phyloP scores from a whole-genome alignment of 371 early-diverging fungal genomes.

The Saksenaea vasiformis region DNA sequence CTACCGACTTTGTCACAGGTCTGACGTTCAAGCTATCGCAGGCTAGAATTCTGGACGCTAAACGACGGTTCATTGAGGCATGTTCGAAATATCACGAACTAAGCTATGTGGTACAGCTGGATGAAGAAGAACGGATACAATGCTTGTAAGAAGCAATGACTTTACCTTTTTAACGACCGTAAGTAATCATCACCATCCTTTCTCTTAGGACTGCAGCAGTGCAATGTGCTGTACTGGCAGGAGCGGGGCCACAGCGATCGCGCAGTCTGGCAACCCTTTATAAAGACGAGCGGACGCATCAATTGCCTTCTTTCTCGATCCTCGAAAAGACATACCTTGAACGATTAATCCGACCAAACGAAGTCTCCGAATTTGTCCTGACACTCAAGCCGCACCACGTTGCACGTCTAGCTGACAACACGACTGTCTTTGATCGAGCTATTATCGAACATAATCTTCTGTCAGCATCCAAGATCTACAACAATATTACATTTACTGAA shows the following conservation, averaged over 20 bases:
- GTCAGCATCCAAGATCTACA: constrained; percentile 85
- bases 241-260: constrained; percentile 89
- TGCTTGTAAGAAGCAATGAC: constrained; percentile 56
- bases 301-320: constrained; percentile 67
- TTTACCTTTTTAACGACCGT: background rate
- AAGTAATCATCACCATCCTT: background rate
- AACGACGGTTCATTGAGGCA: constrained; percentile 85
- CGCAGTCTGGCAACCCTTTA: constrained; percentile 89
- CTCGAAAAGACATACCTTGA: constrained; percentile 92
- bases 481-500: constrained; percentile 84
- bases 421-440: constrained; percentile 90
- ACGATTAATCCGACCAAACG: constrained; percentile 75
- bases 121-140: constrained; percentile 65
- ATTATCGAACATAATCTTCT: constrained; percentile 94
- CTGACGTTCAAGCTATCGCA: constrained; percentile 76
- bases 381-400: constrained; percentile 81
- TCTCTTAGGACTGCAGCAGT: constrained; percentile 61
- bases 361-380: constrained; percentile 77
- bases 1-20: constrained; percentile 50
- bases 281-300: constrained; percentile 85
- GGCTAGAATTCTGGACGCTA: constrained; percentile 85
- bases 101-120: constrained; percentile 68
- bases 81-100: constrained; percentile 84
- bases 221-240: constrained; percentile 86
- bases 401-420: constrained; percentile 66